Base-by-base conservation (phyloP, 2,329 filamentous ascomycete genomes). In the Cordyceps pruinosa region DNA sequence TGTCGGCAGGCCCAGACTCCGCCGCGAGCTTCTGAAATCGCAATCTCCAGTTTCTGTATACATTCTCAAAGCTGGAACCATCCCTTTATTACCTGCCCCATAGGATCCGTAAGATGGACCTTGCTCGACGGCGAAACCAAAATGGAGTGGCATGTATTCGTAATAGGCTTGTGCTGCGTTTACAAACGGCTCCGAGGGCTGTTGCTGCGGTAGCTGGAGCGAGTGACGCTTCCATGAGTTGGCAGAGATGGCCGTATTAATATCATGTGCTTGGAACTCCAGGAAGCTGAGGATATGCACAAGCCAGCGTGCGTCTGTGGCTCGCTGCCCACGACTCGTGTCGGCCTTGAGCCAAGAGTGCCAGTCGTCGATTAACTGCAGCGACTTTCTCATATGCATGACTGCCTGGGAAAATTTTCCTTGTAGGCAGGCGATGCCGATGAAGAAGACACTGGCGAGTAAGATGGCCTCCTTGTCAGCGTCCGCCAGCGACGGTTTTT, bases 311-410 rank as follows among this genome's bases (percentile, higher is more conserved):
- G 42, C 13, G 9, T 49, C 41, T 4, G 56, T 51, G 4, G 48
- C 46, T 19, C 34, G 50, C 9, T 55, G 30, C 23, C 30, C 30
- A 6, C 30, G 6, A 32, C 30, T 32, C 30, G 30, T 32, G 12
- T 32, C 30, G 19, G 47, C 44, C 26, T 58, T 42, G 17, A 57
- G 55, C 58, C 57, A 61, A 55, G 60, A 59, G 8, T 48, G 37
- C 59, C 59, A 60, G 35, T 61, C 30, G 52, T 56, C 45, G 32
- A 62, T 59, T 8, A 62, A 48, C 32, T 57, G 17, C 21, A 59
- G 32, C 21, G 54, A 39, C n/a, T 54, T 58, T 19, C 52, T 52
- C 30, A 58, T 34, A 25, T 61, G 61, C 35, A 60, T 45, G 25
- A 55, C 32, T 19, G 59, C 59, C 26, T 58, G 56, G n/a, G 39